Evolutionary conservation across 1,139 yeast species (phyloP).

Genomic region (Lodderomyces parapsilosis): DNA sequence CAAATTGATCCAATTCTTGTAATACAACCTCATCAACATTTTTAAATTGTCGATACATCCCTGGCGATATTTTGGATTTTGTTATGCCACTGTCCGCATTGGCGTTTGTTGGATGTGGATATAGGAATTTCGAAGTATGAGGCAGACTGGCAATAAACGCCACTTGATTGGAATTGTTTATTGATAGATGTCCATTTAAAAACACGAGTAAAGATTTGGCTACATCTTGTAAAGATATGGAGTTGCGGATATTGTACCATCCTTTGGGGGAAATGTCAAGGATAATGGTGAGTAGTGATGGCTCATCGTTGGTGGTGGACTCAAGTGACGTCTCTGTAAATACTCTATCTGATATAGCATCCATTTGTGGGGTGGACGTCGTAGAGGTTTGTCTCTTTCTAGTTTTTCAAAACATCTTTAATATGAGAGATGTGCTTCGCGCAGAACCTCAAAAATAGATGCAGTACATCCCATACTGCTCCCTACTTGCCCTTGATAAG

Average conservation of each 20-base stretch:
- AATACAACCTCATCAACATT: slow-evolving; percentile 76
- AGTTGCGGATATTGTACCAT: slow-evolving; percentile 59
- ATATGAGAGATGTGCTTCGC: neutral
- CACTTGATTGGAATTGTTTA: slow-evolving; percentile 81
- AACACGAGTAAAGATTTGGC: slow-evolving; percentile 64
- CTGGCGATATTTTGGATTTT: slow-evolving; percentile 14
- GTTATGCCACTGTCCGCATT: slow-evolving; percentile 20
- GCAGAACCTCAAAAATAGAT: no score
- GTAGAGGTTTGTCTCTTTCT: neutral
- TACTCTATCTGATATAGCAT: slow-evolving; percentile 70
- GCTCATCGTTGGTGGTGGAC: slow-evolving; percentile 51
- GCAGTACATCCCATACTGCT: no score
- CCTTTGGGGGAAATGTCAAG: slow-evolving; percentile 77
- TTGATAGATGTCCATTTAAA: slow-evolving; percentile 82
- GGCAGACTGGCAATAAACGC: slow-evolving; percentile 81
- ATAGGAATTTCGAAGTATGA: slow-evolving; percentile 65
- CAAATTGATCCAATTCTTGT: slow-evolving; percentile 53
- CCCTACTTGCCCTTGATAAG: no score
- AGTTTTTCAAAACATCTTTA: neutral
- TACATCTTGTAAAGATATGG: slow-evolving; percentile 51
- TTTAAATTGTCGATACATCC: slow-evolving; percentile 85
- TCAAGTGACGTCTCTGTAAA: slow-evolving; percentile 48
- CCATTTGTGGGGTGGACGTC: slow-evolving; percentile 42
- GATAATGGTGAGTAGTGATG: slow-evolving; percentile 76
- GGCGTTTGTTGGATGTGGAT: slow-evolving; percentile 47